phyloP scores from a whole-genome alignment of 768 basidiomycete genomes.

The Pleurotus sapidus region DNA sequence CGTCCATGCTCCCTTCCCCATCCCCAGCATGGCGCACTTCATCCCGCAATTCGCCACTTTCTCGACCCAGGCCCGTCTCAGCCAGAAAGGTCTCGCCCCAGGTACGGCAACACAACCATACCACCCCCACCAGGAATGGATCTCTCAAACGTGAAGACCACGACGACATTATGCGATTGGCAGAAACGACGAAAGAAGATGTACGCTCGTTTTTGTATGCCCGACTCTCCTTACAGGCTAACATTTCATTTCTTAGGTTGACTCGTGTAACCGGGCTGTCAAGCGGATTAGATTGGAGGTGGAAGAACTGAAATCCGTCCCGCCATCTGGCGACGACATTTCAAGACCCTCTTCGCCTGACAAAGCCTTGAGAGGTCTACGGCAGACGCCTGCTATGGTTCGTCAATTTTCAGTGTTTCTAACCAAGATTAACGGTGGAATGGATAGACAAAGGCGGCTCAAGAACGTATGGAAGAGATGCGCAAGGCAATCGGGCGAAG shows the following conservation, averaged over 20 bases:
- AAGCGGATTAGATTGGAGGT: conserved; percentile 76
- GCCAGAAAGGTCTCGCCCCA: conserved; percentile 58
- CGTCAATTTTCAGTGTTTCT: conserved; percentile 12
- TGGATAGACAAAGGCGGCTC: conserved; percentile 67
- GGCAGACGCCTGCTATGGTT: conserved; percentile 39
- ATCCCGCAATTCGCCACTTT: conserved; percentile 53
- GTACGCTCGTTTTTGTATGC: conserved; percentile 36
- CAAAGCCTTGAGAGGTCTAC: conserved; percentile 48
- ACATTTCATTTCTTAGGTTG: conserved; percentile 46
- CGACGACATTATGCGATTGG: conserved; percentile 45
- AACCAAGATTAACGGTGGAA: background rate
- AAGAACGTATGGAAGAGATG: conserved; percentile 83
- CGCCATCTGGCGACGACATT: conserved; percentile 24
- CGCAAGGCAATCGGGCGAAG: conserved; percentile 65
- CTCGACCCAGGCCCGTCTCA: conserved; percentile 42
- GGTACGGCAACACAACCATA: conserved; percentile 31
- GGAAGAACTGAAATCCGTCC: conserved; percentile 33
- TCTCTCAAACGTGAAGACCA: conserved; percentile 30
- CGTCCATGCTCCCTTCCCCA: conserved; percentile 32
- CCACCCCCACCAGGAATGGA: background rate
- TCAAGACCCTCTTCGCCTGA: conserved; percentile 57
- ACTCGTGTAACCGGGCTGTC: conserved; percentile 63
- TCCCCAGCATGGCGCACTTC: conserved; percentile 36
- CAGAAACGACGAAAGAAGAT: conserved; percentile 61
- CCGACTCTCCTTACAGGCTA: background rate